These are phyloP conservation scores for Herpetomonas samuelpessoai DNA, from an alignment of 208 protist species.

Conservation along the genomic window DNA sequence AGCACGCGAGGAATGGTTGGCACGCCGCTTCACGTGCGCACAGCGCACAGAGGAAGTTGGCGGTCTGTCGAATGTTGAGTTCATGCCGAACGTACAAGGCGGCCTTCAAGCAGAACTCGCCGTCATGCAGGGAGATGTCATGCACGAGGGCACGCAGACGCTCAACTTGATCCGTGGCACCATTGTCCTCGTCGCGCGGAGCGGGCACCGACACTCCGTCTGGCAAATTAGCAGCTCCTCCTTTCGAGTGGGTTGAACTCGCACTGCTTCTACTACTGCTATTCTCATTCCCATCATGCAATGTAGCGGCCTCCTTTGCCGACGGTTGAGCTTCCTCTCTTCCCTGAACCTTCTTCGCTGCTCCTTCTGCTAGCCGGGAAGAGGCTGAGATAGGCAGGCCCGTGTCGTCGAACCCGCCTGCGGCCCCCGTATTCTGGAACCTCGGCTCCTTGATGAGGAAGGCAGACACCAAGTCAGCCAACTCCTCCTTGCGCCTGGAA, in stretches of 20 bases:
- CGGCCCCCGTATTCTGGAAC: slow-evolving; percentile 17
- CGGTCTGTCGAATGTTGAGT: slow-evolving; percentile 88
- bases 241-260: not conserved
- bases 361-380: not conserved
- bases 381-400: not conserved
- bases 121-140: slow-evolving; percentile 54
- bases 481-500: slow-evolving; percentile 56
- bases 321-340: too few species aligned
- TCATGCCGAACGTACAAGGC: slow-evolving; percentile 91
- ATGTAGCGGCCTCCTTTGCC: too few species aligned
- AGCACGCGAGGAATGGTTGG: slow-evolving; percentile 80
- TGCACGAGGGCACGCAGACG: slow-evolving; percentile 59
- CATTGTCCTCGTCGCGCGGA: not conserved
- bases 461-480: slow-evolving; percentile 76
- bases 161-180: slow-evolving; percentile 13
- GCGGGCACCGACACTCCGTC: too few species aligned
- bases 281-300: not conserved
- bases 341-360: too few species aligned
- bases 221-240: too few species aligned
- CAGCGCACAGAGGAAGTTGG: slow-evolving; percentile 90
- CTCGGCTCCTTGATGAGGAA: slow-evolving; percentile 82
- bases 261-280: not conserved
- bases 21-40: slow-evolving; percentile 71
- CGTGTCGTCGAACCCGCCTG: not conserved
- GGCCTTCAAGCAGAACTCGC: slow-evolving; percentile 91